Evolutionary conservation across 2,329 filamentous ascomycete genomes (phyloP).

Genomic region (Pseudogymnoascus sp.): DNA sequence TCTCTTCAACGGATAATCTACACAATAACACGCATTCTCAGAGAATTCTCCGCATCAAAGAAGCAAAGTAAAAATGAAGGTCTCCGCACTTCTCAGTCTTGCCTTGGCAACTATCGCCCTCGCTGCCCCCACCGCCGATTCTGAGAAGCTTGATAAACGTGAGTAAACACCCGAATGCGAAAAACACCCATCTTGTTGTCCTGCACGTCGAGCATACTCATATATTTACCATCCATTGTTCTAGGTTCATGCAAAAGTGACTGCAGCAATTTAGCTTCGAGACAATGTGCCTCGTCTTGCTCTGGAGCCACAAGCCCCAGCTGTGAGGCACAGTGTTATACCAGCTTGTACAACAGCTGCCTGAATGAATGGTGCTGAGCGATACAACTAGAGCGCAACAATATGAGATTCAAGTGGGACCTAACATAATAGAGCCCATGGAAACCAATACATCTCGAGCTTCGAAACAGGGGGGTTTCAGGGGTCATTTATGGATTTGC

Average conservation of each 20-base stretch:
- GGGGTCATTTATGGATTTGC: neutral
- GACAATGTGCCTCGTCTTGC: neutral
- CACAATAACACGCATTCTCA: neutral
- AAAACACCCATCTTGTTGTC: neutral
- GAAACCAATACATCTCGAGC: neutral
- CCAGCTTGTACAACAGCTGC: neutral
- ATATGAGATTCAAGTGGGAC: neutral
- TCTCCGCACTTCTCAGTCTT: neutral
- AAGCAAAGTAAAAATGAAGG: neutral
- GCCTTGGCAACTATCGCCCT: neutral
- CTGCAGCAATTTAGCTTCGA: neutral
- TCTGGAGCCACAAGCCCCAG: neutral
- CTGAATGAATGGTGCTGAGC: neutral
- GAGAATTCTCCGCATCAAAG: neutral
- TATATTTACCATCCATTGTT: neutral
- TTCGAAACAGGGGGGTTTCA: neutral
- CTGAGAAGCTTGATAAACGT: neutral
- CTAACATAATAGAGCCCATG: neutral
- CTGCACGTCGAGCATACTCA: neutral
- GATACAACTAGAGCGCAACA: neutral
- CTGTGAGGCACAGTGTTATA: neutral
- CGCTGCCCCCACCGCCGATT: neutral
- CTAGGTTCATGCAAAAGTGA: slow-evolving; percentile 1
- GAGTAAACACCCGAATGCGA: neutral
- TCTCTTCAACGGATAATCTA: neutral